These are phyloP conservation scores for Spathaspora arborariae DNA, from an alignment of 805 yeast genomes.

Conservation along the genomic window DNA sequence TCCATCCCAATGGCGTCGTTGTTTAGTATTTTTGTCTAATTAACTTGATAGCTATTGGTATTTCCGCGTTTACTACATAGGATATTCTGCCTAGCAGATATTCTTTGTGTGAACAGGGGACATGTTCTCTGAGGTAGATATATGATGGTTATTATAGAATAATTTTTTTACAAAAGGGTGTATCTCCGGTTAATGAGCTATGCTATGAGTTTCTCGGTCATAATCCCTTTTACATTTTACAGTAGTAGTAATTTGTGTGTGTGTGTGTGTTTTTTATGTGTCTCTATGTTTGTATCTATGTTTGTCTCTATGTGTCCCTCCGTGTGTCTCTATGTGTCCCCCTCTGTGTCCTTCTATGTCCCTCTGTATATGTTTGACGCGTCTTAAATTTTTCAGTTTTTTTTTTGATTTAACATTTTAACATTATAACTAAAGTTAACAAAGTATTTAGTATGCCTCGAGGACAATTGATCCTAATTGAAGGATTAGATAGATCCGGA, in stretches of 20 bases:
- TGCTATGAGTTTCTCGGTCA: constrained; percentile 48
- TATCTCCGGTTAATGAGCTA: constrained; percentile 51
- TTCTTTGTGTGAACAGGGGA: constrained; percentile 5
- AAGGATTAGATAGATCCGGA: constrained; percentile 94
- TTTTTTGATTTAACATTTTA: background rate
- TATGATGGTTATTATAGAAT: constrained; percentile 11
- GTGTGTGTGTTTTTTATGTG: no score
- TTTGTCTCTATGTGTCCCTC: no score
- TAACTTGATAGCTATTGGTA: constrained; percentile 19
- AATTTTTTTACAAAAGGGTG: constrained; percentile 35
- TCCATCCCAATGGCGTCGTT: constrained; percentile 20
- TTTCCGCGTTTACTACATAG: constrained; percentile 1
- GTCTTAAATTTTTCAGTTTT: background rate
- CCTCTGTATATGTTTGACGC: background rate
- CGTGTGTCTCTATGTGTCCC: no score
- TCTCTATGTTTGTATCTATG: no score
- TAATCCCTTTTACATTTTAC: constrained; percentile 41
- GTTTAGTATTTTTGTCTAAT: constrained; percentile 8
- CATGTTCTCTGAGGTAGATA: constrained; percentile 1
- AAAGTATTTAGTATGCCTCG: constrained; percentile 24
- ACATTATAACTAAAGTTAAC: background rate
- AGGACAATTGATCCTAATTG: constrained; percentile 77
- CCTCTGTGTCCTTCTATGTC: no score
- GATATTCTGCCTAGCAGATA: constrained; percentile 7
- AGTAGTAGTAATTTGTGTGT: no score